Evolutionary conservation across 495 filamentous ascomycete genomes (phyloP).

Genomic region (Elasticomyces elasticus): DNA sequence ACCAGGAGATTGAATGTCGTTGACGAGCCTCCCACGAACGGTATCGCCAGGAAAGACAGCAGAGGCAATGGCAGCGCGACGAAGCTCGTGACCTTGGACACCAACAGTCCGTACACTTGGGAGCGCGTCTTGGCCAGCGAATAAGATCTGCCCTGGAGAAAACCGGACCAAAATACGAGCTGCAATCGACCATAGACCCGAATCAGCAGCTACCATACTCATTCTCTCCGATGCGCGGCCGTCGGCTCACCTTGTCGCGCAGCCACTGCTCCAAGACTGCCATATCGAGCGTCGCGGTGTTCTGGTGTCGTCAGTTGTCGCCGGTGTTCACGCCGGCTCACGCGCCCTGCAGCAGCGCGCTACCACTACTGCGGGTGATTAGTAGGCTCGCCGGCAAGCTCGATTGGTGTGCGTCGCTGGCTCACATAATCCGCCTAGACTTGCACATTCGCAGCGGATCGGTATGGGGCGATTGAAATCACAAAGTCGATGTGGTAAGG

Average conservation of each 20-base stretch:
- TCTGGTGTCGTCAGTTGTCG: not conserved
- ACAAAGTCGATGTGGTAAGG: too few relatives aligned
- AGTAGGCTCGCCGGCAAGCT: not conserved
- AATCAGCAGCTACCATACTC: not conserved
- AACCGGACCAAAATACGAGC: constrained; percentile 7
- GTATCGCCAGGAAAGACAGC: constrained; percentile 52
- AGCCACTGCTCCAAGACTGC: not conserved
- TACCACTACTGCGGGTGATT: not conserved
- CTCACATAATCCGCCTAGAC: not conserved
- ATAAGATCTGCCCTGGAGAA: constrained; percentile 9
- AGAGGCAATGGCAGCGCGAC: constrained; percentile 50
- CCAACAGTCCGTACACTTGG: constrained; percentile 8
- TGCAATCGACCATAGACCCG: not conserved
- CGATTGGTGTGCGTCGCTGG: not conserved
- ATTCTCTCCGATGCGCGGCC: not conserved
- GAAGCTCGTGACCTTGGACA: constrained; percentile 29
- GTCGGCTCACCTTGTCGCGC: not conserved
- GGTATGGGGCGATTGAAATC: too few relatives aligned
- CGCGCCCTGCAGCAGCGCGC: not conserved
- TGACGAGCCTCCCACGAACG: constrained; percentile 51
- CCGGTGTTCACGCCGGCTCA: not conserved
- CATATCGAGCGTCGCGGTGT: not conserved
- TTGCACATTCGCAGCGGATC: not conserved
- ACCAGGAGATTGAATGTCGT: constrained; percentile 78
- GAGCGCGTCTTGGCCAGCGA: constrained; percentile 4